phyloP scores from a whole-genome alignment of 768 basidiomycete species.

The Tylopilus vinaceipallidus region DNA sequence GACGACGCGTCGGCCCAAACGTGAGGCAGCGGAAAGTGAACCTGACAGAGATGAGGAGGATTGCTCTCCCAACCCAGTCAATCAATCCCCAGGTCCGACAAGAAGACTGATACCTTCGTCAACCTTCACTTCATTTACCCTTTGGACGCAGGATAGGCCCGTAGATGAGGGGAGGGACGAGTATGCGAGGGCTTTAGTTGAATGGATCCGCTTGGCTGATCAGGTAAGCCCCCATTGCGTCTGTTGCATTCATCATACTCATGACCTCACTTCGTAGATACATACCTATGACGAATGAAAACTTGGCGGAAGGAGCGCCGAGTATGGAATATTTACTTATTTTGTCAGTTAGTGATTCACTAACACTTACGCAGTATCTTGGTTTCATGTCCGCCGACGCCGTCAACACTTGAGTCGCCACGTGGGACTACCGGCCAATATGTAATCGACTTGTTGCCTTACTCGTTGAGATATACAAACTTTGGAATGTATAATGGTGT shows the following conservation, averaged over 20 bases:
- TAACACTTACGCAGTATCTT: neutral
- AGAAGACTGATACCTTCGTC: slow-evolving; percentile 46
- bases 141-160: slow-evolving; percentile 75
- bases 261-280: slow-evolving; percentile 15
- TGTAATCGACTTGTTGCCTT: no score
- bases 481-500: neutral
- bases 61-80: slow-evolving; percentile 5
- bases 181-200: slow-evolving; percentile 62
- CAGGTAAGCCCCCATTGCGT: slow-evolving; percentile 44
- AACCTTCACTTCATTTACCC: slow-evolving; percentile 62
- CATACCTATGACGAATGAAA: slow-evolving; percentile 25
- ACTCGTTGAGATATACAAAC: neutral
- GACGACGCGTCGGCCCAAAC: slow-evolving; percentile 18
- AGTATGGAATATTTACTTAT: neutral
- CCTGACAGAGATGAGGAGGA: slow-evolving; percentile 26
- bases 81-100: slow-evolving; percentile 6
- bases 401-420: no score
- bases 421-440: no score
- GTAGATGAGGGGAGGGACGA: slow-evolving; percentile 72
- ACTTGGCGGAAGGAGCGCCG: no score
- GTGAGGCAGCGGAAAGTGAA: slow-evolving; percentile 29
- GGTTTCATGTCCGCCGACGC: no score
- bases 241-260: neutral
- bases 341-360: neutral
- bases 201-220: slow-evolving; percentile 66